A percentile compares a stretch with the other conserved stretches of the same genome.
phyloP scores from a whole-genome alignment of 2,329 filamentous ascomycete genomes.

The Elsinoe arachidis region DNA sequence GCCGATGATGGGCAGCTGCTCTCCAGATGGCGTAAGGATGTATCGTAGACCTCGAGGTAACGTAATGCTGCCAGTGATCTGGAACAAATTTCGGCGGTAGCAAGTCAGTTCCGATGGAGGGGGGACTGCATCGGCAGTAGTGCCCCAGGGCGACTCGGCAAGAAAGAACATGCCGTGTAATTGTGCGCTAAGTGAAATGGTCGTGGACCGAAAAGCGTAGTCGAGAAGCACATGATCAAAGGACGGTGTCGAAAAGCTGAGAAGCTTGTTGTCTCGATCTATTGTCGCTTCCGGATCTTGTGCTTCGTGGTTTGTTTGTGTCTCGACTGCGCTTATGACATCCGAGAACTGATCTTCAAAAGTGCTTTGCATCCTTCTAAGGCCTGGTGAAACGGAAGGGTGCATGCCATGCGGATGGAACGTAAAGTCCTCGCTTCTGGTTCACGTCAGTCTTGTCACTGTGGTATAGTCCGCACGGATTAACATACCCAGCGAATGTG shows the following conservation, averaged over 20 bases:
- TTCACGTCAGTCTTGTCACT: slow-evolving; percentile 22
- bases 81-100: slow-evolving; percentile 91
- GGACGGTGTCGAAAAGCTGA: slow-evolving; percentile 42
- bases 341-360: slow-evolving; percentile 46
- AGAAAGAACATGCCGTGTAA: slow-evolving; percentile 86
- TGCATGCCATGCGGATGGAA: slow-evolving; percentile 25
- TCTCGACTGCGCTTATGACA: slow-evolving; percentile 33
- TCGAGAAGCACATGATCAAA: slow-evolving; percentile 55
- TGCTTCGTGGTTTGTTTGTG: slow-evolving; percentile 29
- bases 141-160: slow-evolving; percentile 64
- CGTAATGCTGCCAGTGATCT: slow-evolving; percentile 84
- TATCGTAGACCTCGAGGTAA: slow-evolving; percentile 70
- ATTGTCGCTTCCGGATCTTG: slow-evolving; percentile 35
- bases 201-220: slow-evolving; percentile 54
- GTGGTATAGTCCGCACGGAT: slow-evolving; percentile 15
- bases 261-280: slow-evolving; percentile 43
- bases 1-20: slow-evolving; percentile 70
- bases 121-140: slow-evolving; percentile 46
- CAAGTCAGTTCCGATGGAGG: slow-evolving; percentile 81
- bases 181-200: slow-evolving; percentile 62
- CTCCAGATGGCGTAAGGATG: slow-evolving; percentile 73
- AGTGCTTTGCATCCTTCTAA: slow-evolving; percentile 44
- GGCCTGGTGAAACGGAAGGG: slow-evolving; percentile 27
- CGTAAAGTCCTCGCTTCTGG: slow-evolving; percentile 9
- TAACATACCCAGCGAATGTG: slow-evolving; percentile 49